A percentile compares a stretch with the other conserved stretches of the same genome.
Conservation (phyloP, 352 stramenopile species). For the Phytopythium vexans region DNA sequence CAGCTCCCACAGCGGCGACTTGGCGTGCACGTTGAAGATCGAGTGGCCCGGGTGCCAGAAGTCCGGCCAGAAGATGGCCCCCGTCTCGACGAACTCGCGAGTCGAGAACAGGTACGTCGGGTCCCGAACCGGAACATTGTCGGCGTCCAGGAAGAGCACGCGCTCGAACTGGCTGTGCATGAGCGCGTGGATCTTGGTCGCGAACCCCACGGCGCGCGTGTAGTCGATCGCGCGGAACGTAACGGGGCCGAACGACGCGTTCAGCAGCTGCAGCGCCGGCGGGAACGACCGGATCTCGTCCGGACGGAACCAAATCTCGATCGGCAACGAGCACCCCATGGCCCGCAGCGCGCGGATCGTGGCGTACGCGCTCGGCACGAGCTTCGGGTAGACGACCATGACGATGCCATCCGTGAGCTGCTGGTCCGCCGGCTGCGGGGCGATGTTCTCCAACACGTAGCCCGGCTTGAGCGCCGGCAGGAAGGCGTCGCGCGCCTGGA, state of each 20-base stretch:
- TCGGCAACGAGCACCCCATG: conserved; percentile 38
- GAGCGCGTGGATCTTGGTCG: conserved; percentile 50
- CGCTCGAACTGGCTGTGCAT: conserved; percentile 43
- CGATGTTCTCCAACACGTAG: conserved; percentile 15
- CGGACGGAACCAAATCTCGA: conserved; percentile 62
- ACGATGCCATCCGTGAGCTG: conserved; percentile 23
- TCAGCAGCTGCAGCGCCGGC: conserved; percentile 11
- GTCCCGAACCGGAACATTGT: conserved; percentile 56
- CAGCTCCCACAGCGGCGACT: conserved; percentile 50
- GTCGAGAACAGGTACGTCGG: conserved; percentile 54
- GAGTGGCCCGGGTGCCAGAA: conserved; percentile 55
- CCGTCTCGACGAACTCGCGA: conserved; percentile 30
- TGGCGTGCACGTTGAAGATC: conserved; percentile 57
- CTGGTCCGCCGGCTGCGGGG: background rate
- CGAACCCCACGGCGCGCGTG: conserved; percentile 33
- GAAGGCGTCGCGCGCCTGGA: conserved; percentile 17
- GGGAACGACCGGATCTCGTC: conserved; percentile 31
- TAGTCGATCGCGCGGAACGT: conserved; percentile 26
- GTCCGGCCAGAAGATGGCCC: conserved; percentile 64
- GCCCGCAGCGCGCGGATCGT: conserved; percentile 29
- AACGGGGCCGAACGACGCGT: conserved; percentile 15
- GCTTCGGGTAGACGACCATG: conserved; percentile 52
- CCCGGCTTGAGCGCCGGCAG: conserved; percentile 7
- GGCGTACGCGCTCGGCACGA: conserved; percentile 36
- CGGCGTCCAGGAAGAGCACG: conserved; percentile 55